Evolutionary conservation across 2,329 filamentous ascomycete species (phyloP), one percentile per base, ranked within the genome.

Genomic region (Chaetomiaceae sp.): DNA sequence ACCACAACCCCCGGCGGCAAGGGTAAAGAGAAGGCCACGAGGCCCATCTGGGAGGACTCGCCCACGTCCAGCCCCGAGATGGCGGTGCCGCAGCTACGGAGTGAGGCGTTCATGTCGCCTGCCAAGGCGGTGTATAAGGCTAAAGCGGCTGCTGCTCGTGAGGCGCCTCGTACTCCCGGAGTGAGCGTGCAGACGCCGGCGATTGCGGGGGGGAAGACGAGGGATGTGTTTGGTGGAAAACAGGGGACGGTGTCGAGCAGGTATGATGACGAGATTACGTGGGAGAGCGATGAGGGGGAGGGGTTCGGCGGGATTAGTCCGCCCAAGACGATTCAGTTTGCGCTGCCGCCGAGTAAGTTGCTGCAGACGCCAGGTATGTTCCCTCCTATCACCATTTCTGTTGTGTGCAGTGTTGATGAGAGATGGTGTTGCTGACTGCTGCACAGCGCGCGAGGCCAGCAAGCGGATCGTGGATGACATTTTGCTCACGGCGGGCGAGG

Each of bases 281-380:
- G 90, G 85, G 86, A 91, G 49, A 88, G 84, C 63, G 86, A 91
- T 57, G n/a, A n/a, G n/a, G 84, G 83, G 52, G 86, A 87, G 22
- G 81, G 78, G 6, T 85, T 87, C 54, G 80, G 80, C 6, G 89
- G 85, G 6, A 86, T 91, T 71, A 96, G 89, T 65, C 94, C 94
- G 25, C 94, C 94, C 0, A 97, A 97, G 76, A 94, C 89, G 11
- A 91, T 95, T 56, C 88, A 91, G 65, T 95, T 95, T 68, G 85
- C 87, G 40, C 72, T 95, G 44, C 88, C 88, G 47, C 86, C 87
- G 49, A 88, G 84, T 37, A 85, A 88, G 65, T 72, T 95, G 20
- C 69, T 92, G 67, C 89, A 91, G 68, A 95, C 89, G 45, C 89
- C 89, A 58, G 85, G 85, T 88, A 71, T 66, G 81, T 66, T 19